phyloP scores from a whole-genome alignment of 495 filamentous ascomycete genomes.

The Aspergillus nanangensis region DNA sequence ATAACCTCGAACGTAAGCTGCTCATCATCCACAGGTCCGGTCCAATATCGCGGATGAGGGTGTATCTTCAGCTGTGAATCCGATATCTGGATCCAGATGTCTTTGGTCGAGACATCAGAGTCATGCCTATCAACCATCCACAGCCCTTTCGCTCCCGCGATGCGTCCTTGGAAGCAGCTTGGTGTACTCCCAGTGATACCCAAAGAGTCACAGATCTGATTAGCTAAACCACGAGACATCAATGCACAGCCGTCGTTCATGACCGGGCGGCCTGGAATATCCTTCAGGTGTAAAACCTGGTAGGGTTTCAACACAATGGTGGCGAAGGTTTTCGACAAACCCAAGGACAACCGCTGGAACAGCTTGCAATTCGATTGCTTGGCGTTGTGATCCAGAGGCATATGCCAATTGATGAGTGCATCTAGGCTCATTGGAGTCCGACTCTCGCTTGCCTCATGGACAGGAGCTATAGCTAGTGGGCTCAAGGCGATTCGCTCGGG shows the following conservation, averaged over 20 bases:
- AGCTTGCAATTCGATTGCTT: slow-evolving; percentile 46
- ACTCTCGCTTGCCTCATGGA: slow-evolving; percentile 17
- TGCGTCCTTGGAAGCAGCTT: slow-evolving; percentile 73
- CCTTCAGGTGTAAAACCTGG: slow-evolving; percentile 33
- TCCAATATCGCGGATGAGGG: slow-evolving; percentile 49
- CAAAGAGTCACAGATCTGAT: slow-evolving; percentile 52
- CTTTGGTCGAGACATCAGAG: slow-evolving; percentile 20
- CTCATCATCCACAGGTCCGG: slow-evolving; percentile 32
- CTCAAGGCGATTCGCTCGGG: slow-evolving; percentile 19
- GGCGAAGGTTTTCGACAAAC: slow-evolving; percentile 40
- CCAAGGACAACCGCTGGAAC: slow-evolving; percentile 44
- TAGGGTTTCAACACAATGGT: slow-evolving; percentile 41
- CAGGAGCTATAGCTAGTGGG: slow-evolving; percentile 13
- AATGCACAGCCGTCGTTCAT: slow-evolving; percentile 84
- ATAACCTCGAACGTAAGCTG: slow-evolving; percentile 72
- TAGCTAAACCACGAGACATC: slow-evolving; percentile 62
- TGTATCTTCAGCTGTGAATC: slow-evolving; percentile 78
- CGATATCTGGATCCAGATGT: slow-evolving; percentile 71
- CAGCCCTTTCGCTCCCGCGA: slow-evolving; percentile 83
- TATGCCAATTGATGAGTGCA: slow-evolving; percentile 49
- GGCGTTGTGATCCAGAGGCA: slow-evolving; percentile 34
- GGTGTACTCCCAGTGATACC: slow-evolving; percentile 57
- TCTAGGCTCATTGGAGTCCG: slow-evolving; percentile 36
- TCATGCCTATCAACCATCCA: slow-evolving; percentile 67
- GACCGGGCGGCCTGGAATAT: slow-evolving; percentile 31